phyloP scores from a whole-genome alignment of 345 rosid species.

The Gynandropsis gynandra region DNA sequence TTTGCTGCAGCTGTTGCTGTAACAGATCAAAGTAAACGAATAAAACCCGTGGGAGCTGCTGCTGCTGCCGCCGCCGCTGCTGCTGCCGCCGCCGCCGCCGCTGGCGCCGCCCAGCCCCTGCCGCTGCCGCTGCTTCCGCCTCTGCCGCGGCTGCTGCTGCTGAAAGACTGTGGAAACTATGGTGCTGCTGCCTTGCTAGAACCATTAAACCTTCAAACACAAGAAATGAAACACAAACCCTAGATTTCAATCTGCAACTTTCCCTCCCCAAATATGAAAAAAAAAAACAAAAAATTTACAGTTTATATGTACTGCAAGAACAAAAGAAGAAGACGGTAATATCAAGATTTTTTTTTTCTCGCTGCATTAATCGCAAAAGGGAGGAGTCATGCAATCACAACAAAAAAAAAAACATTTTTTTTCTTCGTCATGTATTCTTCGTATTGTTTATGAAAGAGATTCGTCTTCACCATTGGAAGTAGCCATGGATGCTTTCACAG shows the following conservation, averaged over 20 bases:
- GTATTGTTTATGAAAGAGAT: too few species aligned
- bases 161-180: slow-evolving; percentile 41
- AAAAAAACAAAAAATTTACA: neutral
- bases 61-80: too few species aligned
- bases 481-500: too few species aligned
- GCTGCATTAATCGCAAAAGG: neutral
- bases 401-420: slow-evolving; percentile 35
- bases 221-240: too few species aligned
- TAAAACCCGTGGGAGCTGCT: slow-evolving; percentile 54
- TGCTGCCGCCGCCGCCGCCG: too few species aligned
- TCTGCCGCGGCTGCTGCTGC: too few species aligned
- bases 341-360: slow-evolving; percentile 28
- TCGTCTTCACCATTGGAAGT: too few species aligned
- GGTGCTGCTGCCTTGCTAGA: slow-evolving; percentile 56
- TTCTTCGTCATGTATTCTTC: too few species aligned
- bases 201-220: slow-evolving; percentile 47
- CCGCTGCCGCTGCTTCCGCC: too few species aligned
- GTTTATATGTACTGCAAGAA: slow-evolving; percentile 17
- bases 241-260: slow-evolving; percentile 43
- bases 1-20: slow-evolving; percentile 24
- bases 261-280: slow-evolving; percentile 36
- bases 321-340: slow-evolving; percentile 8
- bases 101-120: too few species aligned
- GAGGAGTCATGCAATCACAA: slow-evolving; percentile 38
- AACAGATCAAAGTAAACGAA: neutral